Percentiles rank a stretch among this genome's conserved stretches.
Conservation (phyloP, 1,284 basidiomycete species). For the Ceratobasidium sp. region DNA sequence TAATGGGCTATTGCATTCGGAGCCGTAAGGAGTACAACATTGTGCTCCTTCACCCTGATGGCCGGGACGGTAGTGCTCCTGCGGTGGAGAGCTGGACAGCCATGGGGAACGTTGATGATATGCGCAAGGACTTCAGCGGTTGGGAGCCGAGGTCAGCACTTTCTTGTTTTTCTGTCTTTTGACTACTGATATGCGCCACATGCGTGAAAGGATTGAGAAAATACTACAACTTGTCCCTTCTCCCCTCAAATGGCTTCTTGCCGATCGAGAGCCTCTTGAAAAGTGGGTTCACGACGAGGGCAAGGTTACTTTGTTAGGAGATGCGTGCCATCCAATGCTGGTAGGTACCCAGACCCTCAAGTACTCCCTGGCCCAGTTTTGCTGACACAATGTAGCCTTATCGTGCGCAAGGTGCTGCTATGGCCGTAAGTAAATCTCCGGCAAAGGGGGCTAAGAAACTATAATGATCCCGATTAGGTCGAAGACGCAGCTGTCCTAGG, state of each 20-base stretch:
- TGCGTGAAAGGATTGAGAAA: slow-evolving; percentile 44
- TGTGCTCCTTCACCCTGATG: slow-evolving; percentile 45
- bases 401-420: slow-evolving; percentile 63
- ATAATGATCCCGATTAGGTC: neutral
- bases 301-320: slow-evolving; percentile 61
- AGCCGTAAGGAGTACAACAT: slow-evolving; percentile 43
- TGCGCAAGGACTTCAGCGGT: slow-evolving; percentile 45
- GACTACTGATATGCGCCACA: neutral
- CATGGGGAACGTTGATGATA: slow-evolving; percentile 43
- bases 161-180: neutral
- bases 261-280: slow-evolving; percentile 53
- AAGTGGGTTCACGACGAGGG: slow-evolving; percentile 66
- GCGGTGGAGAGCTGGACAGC: slow-evolving; percentile 43
- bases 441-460: neutral
- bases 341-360: slow-evolving; percentile 46
- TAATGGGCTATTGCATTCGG: slow-evolving; percentile 46
- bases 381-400: slow-evolving; percentile 54
- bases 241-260: slow-evolving; percentile 42
- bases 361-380: neutral
- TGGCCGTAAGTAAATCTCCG: slow-evolving; percentile 53
- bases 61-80: slow-evolving; percentile 23
- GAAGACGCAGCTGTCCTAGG: slow-evolving; percentile 70
- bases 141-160: slow-evolving; percentile 47
- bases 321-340: slow-evolving; percentile 62
- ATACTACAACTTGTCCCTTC: slow-evolving; percentile 44